Evolutionary conservation across 495 filamentous ascomycete species (phyloP).

Genomic region (Penicillium flavigenum): DNA sequence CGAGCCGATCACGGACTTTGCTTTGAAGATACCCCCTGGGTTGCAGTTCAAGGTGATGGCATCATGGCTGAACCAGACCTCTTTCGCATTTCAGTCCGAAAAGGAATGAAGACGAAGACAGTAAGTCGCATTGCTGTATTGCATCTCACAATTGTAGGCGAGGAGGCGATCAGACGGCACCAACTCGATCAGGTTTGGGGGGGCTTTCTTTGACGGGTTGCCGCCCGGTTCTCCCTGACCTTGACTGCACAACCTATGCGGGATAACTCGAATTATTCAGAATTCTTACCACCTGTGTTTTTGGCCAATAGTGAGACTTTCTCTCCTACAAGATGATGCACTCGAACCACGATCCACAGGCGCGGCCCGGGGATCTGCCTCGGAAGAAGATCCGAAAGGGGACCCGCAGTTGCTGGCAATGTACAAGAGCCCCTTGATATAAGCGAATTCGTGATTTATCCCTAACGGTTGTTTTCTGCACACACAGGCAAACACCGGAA

Average conservation of each 20-base stretch:
- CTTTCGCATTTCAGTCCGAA: neutral
- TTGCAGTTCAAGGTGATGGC: conserved; percentile 13
- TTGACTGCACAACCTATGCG: neutral
- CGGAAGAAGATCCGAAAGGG: conserved; percentile 55
- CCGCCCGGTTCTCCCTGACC: neutral
- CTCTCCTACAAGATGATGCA: neutral
- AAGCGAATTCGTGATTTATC: no score
- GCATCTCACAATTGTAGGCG: neutral
- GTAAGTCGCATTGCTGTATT: neutral
- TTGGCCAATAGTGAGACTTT: neutral
- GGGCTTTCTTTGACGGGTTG: neutral
- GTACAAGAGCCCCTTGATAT: conserved; percentile 30
- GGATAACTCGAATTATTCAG: neutral
- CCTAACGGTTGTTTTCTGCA: conserved; percentile 3
- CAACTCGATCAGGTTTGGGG: neutral
- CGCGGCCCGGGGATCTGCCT: conserved; percentile 9
- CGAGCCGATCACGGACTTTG: conserved; percentile 10
- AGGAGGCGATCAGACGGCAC: neutral
- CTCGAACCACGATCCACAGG: neutral
- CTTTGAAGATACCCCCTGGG: conserved; percentile 9
- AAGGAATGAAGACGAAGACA: neutral
- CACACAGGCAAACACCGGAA: conserved; percentile 22
- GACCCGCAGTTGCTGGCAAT: conserved; percentile 58
- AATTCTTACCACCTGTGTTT: neutral
- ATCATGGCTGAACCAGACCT: conserved; percentile 7